Conservation (phyloP, 2,329 filamentous ascomycete species). For the Fusarium incarnatum region DNA sequence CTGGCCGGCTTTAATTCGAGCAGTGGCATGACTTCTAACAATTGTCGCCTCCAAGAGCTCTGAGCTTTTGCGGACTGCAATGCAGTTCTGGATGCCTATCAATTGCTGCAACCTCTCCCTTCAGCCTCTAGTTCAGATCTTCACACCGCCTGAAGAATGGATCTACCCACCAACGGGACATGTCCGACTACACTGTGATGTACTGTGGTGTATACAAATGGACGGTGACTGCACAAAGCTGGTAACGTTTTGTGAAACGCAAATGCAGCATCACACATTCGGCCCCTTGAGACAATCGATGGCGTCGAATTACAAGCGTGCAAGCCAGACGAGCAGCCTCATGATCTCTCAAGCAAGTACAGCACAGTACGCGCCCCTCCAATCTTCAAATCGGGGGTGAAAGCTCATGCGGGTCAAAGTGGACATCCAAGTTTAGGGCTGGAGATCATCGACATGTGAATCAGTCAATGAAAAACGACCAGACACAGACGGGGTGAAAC, state of each 20-base stretch:
- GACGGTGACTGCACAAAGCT: neutral
- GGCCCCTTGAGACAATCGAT: neutral
- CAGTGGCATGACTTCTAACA: constrained; percentile 30
- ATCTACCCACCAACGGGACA: constrained; percentile 34
- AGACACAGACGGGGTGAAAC: constrained; percentile 38
- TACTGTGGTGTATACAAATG: neutral
- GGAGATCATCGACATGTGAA: constrained; percentile 49
- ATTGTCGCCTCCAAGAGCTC: constrained; percentile 2
- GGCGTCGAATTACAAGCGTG: constrained; percentile 12
- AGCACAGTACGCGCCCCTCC: constrained; percentile 13
- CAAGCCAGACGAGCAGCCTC: constrained; percentile 3
- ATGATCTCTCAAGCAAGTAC: neutral
- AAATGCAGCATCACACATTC: neutral
- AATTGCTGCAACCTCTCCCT: neutral
- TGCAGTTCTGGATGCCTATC: constrained; percentile 6
- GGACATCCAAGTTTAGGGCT: constrained; percentile 41
- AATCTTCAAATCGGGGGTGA: constrained; percentile 25
- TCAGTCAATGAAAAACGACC: constrained; percentile 14
- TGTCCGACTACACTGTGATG: constrained; percentile 13
- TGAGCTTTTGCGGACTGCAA: constrained; percentile 8
- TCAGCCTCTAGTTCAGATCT: constrained; percentile 16
- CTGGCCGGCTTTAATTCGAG: constrained; percentile 3
- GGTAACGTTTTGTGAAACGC: neutral
- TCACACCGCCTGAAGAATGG: constrained; percentile 41
- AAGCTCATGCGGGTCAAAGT: constrained; percentile 39